Base-by-base conservation (phyloP, 169 alveolate species). In the Perkinsus marinus region DNA sequence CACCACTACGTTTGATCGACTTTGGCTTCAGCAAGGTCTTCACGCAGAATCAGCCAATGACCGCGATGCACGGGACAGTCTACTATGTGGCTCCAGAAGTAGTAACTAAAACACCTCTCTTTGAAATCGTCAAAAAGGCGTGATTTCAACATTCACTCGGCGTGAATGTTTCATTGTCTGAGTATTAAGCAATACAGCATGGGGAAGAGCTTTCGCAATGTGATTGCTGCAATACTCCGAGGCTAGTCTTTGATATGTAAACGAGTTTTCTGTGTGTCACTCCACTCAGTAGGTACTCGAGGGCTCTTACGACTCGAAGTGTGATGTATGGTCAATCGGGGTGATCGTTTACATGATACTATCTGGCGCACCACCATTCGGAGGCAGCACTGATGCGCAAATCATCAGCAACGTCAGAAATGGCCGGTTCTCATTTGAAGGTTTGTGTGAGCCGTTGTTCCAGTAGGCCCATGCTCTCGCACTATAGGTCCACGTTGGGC, bases 321-420 rank as follows among this genome's bases (percentile, higher is more conserved):
- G 95, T 89, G 95, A 93, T 91, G 69, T 93, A 91, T 93, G 95
- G 95, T 92, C 94, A 7, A 69, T 93, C 68, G 95, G 95, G 17
- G 96, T 96, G 43, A 94, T 94, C 26, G 90, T 92, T n/a, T 93
- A 90, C 92, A 94, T 95, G 41, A 92, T 95, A 39, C 94, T 95
- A 3, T 92, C 96, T 19, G 97, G 97, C 5, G 90, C 91, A 69
- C 97, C 97, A 0, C 98, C 98, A n/a, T 97, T 97, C 91, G 94
- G 95, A 69, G 99, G 98, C 39, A 91, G 93, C 69, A 92, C 94
- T 89, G 97, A 97, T 79, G 93, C 93, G 0, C 97, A 96, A 89
- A 95, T 97, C 34, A 92, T 96, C 79, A 91, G 92, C 57, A 95
- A 93, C 43, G 96, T 97, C 43, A 92, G 92, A 92, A 91, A 92